Base-by-base conservation (phyloP, 768 basidiomycete genomes). In the Mycena latifolia region DNA sequence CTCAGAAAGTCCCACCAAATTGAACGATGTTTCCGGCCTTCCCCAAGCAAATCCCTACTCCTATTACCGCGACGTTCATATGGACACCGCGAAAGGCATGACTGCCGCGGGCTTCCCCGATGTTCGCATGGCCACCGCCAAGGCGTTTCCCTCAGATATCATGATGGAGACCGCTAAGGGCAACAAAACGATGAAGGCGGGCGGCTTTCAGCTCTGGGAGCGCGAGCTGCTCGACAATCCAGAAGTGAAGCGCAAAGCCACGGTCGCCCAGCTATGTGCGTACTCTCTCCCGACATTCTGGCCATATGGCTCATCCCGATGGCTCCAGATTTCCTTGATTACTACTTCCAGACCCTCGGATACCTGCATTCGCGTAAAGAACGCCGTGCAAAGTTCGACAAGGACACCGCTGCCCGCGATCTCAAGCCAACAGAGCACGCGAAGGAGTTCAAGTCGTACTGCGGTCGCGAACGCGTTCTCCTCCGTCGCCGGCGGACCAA, bases 221-320 rank as follows among this genome's bases (percentile, higher is more conserved):
- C 86, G 85, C 68, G 91, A 95, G 70, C 82, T 98, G 37, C 74
- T 98, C 48, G 91, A 93, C 41, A 95, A 88, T 65, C 77, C 90
- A 17, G 98, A 99, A 77, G 92, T 98, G 57, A 94, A 89, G 77
- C 88, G 98, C 60, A 99, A 99, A 77, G 93, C 97, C 2, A 98
- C 96, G 2, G 95, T 99, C 12, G 96, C 96, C 22, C 98, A 99
- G 75, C 88, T 99, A 50, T 99, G 96, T 96, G 75, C 73, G 91
- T 84, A 33, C 35, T 45, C 7, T 43, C n/a, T 41, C 61, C 55
- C 65, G 55, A 61, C 11, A 10, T 56, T 69, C 68, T 33, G 33
- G 45, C 4, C 35, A 22, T 31, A 20, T 47, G 45, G 27, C 45
- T 66, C 62, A 62, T 35, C 22, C 17, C 64, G 62, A 65, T 73